Percentiles rank a stretch among this genome's conserved stretches.
Evolutionary conservation across 2,329 filamentous ascomycete genomes (phyloP).

Genomic region (Macroventuria anomochaeta): DNA sequence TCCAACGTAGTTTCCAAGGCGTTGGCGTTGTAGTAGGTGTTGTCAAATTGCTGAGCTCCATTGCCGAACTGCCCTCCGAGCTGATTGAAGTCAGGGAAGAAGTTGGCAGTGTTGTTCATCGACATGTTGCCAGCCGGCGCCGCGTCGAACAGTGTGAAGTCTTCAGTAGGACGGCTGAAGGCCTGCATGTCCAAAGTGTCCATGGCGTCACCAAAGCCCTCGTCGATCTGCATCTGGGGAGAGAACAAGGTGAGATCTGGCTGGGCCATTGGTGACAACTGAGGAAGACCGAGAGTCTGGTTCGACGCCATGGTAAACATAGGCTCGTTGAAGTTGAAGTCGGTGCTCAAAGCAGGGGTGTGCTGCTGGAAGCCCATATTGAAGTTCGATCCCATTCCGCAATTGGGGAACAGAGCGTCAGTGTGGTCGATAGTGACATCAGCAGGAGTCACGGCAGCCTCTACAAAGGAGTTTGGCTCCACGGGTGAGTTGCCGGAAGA

Average conservation of each 20-base stretch:
- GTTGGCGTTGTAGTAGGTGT: conserved; percentile 30
- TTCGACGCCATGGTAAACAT: conserved; percentile 35
- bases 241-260: conserved; percentile 73
- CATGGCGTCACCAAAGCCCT: conserved; percentile 66
- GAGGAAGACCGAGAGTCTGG: conserved; percentile 43
- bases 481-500: conserved; percentile 52
- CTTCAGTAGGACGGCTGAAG: conserved; percentile 50
- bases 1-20: conserved; percentile 35
- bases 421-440: conserved; percentile 63
- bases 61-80: conserved; percentile 48
- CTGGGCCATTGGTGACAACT: conserved; percentile 74
- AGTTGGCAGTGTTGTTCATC: conserved; percentile 38
- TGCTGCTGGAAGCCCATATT: conserved; percentile 65
- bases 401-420: conserved; percentile 61
- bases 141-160: conserved; percentile 68
- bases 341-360: conserved; percentile 51
- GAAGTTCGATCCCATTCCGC: conserved; percentile 68
- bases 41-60: conserved; percentile 33
- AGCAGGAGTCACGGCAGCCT: conserved; percentile 53
- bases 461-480: conserved; percentile 52
- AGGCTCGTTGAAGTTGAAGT: conserved; percentile 51
- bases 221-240: conserved; percentile 67
- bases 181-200: conserved; percentile 37
- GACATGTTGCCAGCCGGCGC: conserved; percentile 32
- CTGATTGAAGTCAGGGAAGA: conserved; percentile 49